These are phyloP conservation scores for Nannochloris sp. DNA, from an alignment of 139 green algal genomes.

Conservation along the genomic window DNA sequence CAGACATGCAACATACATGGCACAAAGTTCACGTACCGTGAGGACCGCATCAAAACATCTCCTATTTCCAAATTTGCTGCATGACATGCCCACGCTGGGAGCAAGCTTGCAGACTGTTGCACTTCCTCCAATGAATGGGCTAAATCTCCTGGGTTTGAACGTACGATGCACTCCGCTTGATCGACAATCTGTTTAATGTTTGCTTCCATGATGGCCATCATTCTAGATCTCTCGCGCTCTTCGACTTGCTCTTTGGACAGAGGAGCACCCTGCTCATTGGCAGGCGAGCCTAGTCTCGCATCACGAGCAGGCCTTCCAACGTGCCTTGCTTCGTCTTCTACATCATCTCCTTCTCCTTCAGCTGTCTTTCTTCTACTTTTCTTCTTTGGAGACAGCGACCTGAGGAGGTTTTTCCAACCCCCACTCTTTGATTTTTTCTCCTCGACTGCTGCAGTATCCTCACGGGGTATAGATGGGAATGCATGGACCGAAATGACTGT, in stretches of 20 bases:
- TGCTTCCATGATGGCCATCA: conserved; percentile 12
- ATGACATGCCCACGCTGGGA: conserved; percentile 28
- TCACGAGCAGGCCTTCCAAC: too few relatives aligned
- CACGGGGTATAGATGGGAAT: not conserved
- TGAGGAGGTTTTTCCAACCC: not conserved
- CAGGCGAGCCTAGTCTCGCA: too few relatives aligned
- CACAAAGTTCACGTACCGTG: too few relatives aligned
- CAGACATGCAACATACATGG: not conserved
- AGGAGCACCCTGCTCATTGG: not conserved
- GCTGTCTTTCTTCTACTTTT: not conserved
- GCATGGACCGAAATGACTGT: conserved; percentile 3
- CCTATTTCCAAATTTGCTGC: conserved; percentile 60
- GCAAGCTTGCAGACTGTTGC: conserved; percentile 17
- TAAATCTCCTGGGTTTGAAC: not conserved
- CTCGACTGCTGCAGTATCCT: not conserved
- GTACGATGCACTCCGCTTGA: conserved; percentile 4
- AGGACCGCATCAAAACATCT: not conserved
- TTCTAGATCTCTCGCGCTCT: not conserved
- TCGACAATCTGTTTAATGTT: conserved; percentile 14
- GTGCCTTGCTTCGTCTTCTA: too few relatives aligned
- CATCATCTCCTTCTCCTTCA: not conserved
- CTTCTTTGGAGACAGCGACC: not conserved
- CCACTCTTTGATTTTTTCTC: not conserved
- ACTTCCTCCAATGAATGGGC: not conserved
- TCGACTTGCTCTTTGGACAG: conserved; percentile 1